phyloP scores from a whole-genome alignment of 2,329 filamentous ascomycete species.

The Alternaria longipes region DNA sequence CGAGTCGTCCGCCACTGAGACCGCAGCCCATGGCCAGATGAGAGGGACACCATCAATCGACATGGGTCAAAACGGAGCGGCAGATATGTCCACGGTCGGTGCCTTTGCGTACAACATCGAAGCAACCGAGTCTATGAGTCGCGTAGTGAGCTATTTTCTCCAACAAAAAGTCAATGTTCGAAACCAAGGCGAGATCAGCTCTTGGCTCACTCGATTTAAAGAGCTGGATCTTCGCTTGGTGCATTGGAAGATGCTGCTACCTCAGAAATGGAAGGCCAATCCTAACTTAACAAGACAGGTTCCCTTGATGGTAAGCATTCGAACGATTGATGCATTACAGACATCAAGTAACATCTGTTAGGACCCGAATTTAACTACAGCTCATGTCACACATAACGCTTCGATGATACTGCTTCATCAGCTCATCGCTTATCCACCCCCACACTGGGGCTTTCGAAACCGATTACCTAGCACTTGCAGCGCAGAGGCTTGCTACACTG shows the following conservation, averaged over 20 bases:
- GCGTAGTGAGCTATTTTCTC: conserved; percentile 30
- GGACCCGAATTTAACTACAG: conserved; percentile 29
- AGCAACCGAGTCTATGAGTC: conserved; percentile 32
- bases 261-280: conserved; percentile 35
- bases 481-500: conserved; percentile 26
- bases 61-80: neutral
- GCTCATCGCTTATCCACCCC: conserved; percentile 27
- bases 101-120: conserved; percentile 33
- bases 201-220: conserved; percentile 35
- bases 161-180: conserved; percentile 29
- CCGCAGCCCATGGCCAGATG: neutral
- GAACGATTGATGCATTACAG: neutral
- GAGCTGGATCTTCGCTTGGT: conserved; percentile 31
- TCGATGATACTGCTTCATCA: conserved; percentile 31
- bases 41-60: neutral
- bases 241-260: conserved; percentile 32
- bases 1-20: neutral
- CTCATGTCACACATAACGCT: conserved; percentile 31
- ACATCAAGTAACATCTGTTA: neutral
- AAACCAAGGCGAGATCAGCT: conserved; percentile 23
- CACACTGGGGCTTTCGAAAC: conserved; percentile 22
- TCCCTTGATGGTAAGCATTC: conserved; percentile 15
- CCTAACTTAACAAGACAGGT: conserved; percentile 29
- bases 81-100: conserved; percentile 32
- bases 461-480: conserved; percentile 26